Conservation (phyloP, 257 asterid species). For the Hygrophila difformis region DNA sequence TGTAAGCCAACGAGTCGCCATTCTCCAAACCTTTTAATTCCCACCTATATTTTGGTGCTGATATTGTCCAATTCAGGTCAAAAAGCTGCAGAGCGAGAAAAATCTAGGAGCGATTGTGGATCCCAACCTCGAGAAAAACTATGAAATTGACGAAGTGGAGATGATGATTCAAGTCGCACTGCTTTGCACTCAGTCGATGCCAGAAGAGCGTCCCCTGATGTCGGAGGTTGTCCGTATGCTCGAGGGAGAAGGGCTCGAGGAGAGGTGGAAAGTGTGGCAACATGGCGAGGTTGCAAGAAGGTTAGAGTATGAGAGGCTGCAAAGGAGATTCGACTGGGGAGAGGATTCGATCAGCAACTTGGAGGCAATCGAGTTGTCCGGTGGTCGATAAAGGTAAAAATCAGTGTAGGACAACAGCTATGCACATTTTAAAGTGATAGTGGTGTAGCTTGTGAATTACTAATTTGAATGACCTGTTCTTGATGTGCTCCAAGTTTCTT, state of each 20-base stretch:
- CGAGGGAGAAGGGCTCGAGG: conserved; percentile 91
- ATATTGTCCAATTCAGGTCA: conserved; percentile 35
- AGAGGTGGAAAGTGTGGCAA: conserved; percentile 93
- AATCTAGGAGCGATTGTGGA: conserved; percentile 61
- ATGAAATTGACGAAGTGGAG: conserved; percentile 67
- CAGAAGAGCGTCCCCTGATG: conserved; percentile 94
- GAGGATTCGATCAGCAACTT: conserved; percentile 62
- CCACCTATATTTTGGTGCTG: background rate
- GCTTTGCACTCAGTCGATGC: conserved; percentile 73
- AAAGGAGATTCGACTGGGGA: conserved; percentile 81
- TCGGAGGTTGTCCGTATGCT: conserved; percentile 89
- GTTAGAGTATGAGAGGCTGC: conserved; percentile 69
- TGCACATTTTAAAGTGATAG: no score
- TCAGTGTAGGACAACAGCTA: no score
- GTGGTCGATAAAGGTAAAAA: no score
- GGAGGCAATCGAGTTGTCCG: conserved; percentile 77
- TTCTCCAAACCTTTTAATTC: background rate
- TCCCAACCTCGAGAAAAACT: conserved; percentile 39
- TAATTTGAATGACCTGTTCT: no score
- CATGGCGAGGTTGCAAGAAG: conserved; percentile 60
- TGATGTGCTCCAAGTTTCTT: no score
- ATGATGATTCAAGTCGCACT: conserved; percentile 92
- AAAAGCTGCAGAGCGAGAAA: conserved; percentile 74
- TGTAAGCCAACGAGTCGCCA: conserved; percentile 30
- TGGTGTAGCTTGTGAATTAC: no score